Evolutionary conservation across 148 eudicot genomes (phyloP).

Genomic region (Rhododendron henanense): DNA sequence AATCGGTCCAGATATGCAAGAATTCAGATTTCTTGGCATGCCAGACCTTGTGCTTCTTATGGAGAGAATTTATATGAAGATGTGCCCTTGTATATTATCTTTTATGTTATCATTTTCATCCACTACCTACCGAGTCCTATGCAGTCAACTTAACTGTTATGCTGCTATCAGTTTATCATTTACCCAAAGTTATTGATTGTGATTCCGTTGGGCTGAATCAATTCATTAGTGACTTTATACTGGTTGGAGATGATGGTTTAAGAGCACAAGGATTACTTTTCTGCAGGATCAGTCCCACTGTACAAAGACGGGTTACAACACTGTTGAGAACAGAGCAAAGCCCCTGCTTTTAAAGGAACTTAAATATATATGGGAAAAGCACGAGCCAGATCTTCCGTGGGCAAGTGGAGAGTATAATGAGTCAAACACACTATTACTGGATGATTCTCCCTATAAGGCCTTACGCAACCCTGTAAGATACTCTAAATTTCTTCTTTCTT

Average conservation of each 20-base stretch:
- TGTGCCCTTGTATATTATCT: not conserved
- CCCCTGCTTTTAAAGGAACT: conserved; percentile 86
- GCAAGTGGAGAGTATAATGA: conserved; percentile 61
- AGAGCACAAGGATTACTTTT: conserved; percentile 2
- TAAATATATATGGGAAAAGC: conserved; percentile 57
- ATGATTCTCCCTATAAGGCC: conserved; percentile 95
- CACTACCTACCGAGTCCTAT: not conserved
- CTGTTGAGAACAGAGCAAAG: conserved; percentile 51
- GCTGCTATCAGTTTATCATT: not conserved
- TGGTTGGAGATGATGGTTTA: not conserved
- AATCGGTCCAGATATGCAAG: not conserved
- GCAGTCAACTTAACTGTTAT: not conserved
- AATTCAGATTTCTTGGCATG: not conserved
- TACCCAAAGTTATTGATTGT: not conserved
- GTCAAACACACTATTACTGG: conserved; percentile 77
- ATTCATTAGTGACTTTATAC: not conserved
- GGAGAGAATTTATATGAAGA: not conserved
- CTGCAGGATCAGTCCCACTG: conserved; percentile 77
- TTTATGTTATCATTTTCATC: not conserved
- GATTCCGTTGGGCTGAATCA: not conserved
- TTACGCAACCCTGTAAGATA: conserved; percentile 73
- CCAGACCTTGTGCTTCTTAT: not conserved
- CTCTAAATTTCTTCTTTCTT: not conserved
- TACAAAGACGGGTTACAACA: conserved; percentile 53
- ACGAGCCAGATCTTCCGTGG: conserved; percentile 58